These are phyloP conservation scores for Arbutus unedo DNA, from an alignment of 148 eudicot species.

Conservation along the genomic window DNA sequence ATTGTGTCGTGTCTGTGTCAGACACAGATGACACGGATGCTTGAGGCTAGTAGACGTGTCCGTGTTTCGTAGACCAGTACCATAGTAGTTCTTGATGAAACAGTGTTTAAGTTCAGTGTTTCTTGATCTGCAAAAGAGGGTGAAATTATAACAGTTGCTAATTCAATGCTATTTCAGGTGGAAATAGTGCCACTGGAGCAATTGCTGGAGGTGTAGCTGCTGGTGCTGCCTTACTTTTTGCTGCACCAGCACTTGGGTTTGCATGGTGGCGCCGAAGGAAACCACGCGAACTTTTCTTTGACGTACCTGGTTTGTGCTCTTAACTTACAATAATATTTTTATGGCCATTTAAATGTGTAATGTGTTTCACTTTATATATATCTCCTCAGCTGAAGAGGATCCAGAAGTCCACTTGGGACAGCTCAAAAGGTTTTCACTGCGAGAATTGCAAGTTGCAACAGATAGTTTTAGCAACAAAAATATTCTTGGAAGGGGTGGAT, in stretches of 20 bases:
- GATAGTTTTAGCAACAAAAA: constrained; percentile 46
- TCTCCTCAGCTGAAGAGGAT: constrained; percentile 49
- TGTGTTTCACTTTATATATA: neutral
- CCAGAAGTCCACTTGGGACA: constrained; percentile 52
- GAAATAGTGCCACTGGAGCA: constrained; percentile 46
- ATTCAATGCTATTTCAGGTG: constrained; percentile 23
- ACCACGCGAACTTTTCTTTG: constrained; percentile 49
- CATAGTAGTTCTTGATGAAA: neutral
- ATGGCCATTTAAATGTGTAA: neutral
- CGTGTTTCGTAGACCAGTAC: neutral
- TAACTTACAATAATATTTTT: neutral
- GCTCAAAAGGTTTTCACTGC: constrained; percentile 47
- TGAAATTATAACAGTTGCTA: neutral
- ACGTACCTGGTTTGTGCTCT: constrained; percentile 46
- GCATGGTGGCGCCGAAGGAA: constrained; percentile 43
- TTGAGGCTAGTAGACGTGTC: too few relatives aligned
- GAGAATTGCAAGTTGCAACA: constrained; percentile 49
- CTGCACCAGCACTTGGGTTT: constrained; percentile 47
- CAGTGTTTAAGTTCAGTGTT: neutral
- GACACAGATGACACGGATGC: too few relatives aligned
- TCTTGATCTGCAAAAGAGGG: constrained; percentile 10
- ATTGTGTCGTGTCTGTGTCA: too few relatives aligned
- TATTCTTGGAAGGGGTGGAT: constrained; percentile 55
- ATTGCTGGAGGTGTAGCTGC: constrained; percentile 58
- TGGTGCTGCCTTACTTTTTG: constrained; percentile 48